These are phyloP conservation scores for Termitomyces sp. DNA, from an alignment of 768 basidiomycete genomes.

Conservation along the genomic window DNA sequence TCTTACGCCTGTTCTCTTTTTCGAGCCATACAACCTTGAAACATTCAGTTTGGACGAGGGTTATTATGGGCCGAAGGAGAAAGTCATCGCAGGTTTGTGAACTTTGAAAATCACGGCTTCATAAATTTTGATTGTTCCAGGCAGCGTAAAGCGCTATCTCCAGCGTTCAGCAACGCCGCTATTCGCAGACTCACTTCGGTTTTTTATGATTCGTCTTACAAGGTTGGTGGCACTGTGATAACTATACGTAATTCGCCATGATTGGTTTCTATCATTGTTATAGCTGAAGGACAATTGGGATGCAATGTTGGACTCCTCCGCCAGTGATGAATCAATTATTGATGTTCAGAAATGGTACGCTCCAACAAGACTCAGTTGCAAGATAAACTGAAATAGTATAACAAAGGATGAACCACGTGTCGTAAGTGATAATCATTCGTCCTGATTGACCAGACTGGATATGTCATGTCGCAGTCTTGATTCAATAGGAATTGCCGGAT, in stretches of 20 bases:
- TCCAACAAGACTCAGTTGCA: constrained; percentile 30
- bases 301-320: constrained; percentile 17
- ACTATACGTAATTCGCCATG: not conserved
- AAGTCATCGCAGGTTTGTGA: constrained; percentile 38
- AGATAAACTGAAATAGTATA: constrained; percentile 18
- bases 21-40: not conserved
- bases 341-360: constrained; percentile 45
- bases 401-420: constrained; percentile 41
- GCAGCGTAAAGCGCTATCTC: constrained; percentile 47
- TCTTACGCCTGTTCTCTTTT: not conserved
- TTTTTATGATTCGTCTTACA: constrained; percentile 50
- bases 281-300: constrained; percentile 30
- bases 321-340: constrained; percentile 39
- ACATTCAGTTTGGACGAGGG: constrained; percentile 34
- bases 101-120: too few relatives aligned
- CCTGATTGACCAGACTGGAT: not conserved
- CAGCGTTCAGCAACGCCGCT: constrained; percentile 50
- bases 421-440: constrained; percentile 24
- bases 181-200: constrained; percentile 42
- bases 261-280: not conserved
- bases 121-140: constrained; percentile 16
- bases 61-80: constrained; percentile 41
- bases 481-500: constrained; percentile 55
- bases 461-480: constrained; percentile 40
- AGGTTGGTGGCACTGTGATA: constrained; percentile 25